Base-by-base conservation (phyloP, 768 basidiomycete genomes). In the Porpolomopsis calyptriformis region DNA sequence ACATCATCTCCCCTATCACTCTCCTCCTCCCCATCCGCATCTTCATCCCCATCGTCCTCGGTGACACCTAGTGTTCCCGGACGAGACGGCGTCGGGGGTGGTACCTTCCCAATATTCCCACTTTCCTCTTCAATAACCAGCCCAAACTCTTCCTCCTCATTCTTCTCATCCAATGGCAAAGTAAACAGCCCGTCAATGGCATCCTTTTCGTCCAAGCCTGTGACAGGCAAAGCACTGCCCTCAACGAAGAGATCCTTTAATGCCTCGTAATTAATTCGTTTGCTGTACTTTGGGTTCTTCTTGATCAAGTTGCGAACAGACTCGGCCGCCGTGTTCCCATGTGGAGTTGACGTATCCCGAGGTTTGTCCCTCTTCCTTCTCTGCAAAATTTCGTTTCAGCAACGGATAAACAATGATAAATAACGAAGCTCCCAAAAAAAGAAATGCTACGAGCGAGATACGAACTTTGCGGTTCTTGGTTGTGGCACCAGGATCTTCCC, bases 231-330 rank as follows among this genome's bases (percentile, higher is more conserved):
- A 7, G 61, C 59, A 29, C 60, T 63, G 46, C 57, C 64, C 55
- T 78, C 76, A 23, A 74, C 67, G 59, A 93, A 88, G 9, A 94
- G 72, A 46, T 78, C 76, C 53, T 85, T 83, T 44, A 93, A 76
- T 0, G 87, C 89, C 53, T 87, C 84, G 60, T 94, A 96, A 60
- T 96, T 96, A 65, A 94, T 93, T 43, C 89, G 79, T 57, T 88
- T 88, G 64, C 86, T 90, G 64, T 92, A 91, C 57, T 80, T 85
- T 19, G 80, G 74, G 52, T 85, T 90, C 65, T 89, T 88, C 68
- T 85, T 83, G 55, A 91, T 70, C 27, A 93, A 71, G 48, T 79
- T 80, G 29, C 74, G 74, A 19, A 87, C 84, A 0, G 84, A 79
- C 55, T 89, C 87, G 16, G 83, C 85, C 0, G 84, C 77, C 4